Conservation (phyloP, 495 filamentous ascomycete species). For the Xylona heveae region DNA sequence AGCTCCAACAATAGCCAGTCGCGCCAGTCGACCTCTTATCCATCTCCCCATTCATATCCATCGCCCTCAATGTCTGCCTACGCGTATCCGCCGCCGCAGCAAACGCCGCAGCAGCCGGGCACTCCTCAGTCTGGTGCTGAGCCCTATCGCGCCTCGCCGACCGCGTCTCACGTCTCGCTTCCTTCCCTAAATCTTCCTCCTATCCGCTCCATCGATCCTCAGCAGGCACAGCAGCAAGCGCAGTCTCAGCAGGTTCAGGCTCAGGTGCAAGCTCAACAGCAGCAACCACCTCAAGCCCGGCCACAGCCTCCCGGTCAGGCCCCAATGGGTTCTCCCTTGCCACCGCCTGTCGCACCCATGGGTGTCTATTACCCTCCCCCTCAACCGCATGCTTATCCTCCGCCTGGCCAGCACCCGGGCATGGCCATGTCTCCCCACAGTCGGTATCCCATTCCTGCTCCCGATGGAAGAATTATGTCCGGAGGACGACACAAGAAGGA, state of each 20-base stretch:
- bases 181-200: constrained; percentile 40
- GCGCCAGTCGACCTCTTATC: constrained; percentile 25
- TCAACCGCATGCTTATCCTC: constrained; percentile 14
- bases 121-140: constrained; percentile 10
- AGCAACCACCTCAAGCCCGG: constrained; percentile 17
- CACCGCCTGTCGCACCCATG: constrained; percentile 16
- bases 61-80: constrained; percentile 33
- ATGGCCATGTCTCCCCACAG: constrained; percentile 21
- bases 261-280: constrained; percentile 16
- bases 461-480: constrained; percentile 47
- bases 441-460: constrained; percentile 37
- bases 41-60: constrained; percentile 31
- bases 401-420: constrained; percentile 17
- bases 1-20: constrained; percentile 6
- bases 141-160: constrained; percentile 27
- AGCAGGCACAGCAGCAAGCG: constrained; percentile 13
- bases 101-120: constrained; percentile 2
- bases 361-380: constrained; percentile 14
- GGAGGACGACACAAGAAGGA: constrained; percentile 90
- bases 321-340: constrained; percentile 18
- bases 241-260: constrained; percentile 8
- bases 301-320: constrained; percentile 12
- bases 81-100: constrained; percentile 29
- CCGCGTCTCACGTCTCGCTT: constrained; percentile 23
- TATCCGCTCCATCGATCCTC: constrained; percentile 27